Percentiles rank a stretch among this genome's conserved stretches.
These are phyloP conservation scores for Xylariaceae sp. DNA, from an alignment of 2,329 filamentous ascomycete species.

Conservation along the genomic window DNA sequence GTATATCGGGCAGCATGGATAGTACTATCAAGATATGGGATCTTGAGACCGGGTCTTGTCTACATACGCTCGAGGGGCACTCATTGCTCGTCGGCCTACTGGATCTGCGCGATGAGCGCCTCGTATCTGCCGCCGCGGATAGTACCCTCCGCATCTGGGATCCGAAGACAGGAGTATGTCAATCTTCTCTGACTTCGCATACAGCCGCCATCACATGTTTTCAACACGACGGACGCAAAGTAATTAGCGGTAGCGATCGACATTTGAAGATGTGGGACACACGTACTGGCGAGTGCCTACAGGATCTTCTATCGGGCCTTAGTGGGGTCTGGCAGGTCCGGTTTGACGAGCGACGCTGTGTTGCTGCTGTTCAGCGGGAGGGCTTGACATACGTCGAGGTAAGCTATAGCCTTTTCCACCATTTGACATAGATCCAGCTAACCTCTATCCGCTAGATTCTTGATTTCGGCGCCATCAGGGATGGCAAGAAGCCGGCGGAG, in stretches of 20 bases:
- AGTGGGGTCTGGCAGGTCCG: conserved; percentile 99
- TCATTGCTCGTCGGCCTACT: conserved; percentile 86
- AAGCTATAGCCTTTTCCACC: conserved; percentile 34
- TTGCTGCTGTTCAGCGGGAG: conserved; percentile 92
- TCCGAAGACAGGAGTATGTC: conserved; percentile 85
- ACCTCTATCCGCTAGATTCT: conserved; percentile 65
- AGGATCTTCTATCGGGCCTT: conserved; percentile 87
- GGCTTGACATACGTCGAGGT: conserved; percentile 95
- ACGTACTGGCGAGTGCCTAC: conserved; percentile 82
- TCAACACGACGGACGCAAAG: conserved; percentile 93
- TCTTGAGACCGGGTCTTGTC: conserved; percentile 74
- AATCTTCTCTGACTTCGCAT: conserved; percentile 84
- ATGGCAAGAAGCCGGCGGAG: conserved; percentile 73
- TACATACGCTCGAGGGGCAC: conserved; percentile 91
- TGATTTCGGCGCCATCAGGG: conserved; percentile 90
- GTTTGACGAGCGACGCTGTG: conserved; percentile 91
- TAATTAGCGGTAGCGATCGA: conserved; percentile 92
- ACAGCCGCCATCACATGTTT: conserved; percentile 98
- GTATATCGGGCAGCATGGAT: conserved; percentile 98
- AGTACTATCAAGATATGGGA: conserved; percentile 98
- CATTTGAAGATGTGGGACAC: conserved; percentile 99
- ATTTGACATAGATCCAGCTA: conserved; percentile 26
- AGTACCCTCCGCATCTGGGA: conserved; percentile 97
- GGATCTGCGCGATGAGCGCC: conserved; percentile 80
- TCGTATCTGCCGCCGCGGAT: conserved; percentile 93